phyloP scores from a whole-genome alignment of 83 land plant genomes.

The Larix sibirica region DNA sequence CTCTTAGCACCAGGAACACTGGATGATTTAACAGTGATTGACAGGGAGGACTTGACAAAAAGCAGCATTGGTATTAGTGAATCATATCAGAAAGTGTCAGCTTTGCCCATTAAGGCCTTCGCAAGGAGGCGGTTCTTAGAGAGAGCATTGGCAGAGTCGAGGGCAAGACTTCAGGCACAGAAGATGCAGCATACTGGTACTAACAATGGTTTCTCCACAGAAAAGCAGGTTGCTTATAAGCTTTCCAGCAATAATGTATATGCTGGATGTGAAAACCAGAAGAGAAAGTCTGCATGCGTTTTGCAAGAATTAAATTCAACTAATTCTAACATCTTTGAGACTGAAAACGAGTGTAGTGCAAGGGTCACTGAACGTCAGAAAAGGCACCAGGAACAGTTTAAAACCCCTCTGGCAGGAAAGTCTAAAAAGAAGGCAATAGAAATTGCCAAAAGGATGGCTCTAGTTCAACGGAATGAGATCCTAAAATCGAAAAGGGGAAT shows the following conservation, averaged over 20 bases:
- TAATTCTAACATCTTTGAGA: neutral
- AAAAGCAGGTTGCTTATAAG: neutral
- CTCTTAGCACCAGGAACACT: neutral
- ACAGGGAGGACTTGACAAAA: neutral
- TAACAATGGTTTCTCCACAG: neutral
- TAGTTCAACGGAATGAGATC: slow-evolving; percentile 4
- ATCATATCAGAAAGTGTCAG: neutral
- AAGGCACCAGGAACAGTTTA: slow-evolving; percentile 1
- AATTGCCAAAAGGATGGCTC: neutral
- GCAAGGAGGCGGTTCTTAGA: neutral
- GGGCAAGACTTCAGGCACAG: slow-evolving; percentile 4
- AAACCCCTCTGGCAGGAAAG: neutral
- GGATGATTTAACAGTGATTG: neutral
- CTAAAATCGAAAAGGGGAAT: slow-evolving; percentile 12
- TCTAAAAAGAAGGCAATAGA: slow-evolving; percentile 7
- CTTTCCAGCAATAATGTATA: neutral
- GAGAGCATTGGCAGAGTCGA: neutral
- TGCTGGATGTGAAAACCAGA: neutral
- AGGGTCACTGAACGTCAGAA: slow-evolving; percentile 8
- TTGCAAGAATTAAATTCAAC: neutral
- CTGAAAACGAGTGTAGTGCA: neutral
- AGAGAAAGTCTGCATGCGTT: neutral
- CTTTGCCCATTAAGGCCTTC: neutral
- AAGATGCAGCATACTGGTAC: neutral
- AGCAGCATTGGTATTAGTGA: neutral